Base-by-base conservation (phyloP, 116 monocot species). In the Cymodocea nodosa region DNA sequence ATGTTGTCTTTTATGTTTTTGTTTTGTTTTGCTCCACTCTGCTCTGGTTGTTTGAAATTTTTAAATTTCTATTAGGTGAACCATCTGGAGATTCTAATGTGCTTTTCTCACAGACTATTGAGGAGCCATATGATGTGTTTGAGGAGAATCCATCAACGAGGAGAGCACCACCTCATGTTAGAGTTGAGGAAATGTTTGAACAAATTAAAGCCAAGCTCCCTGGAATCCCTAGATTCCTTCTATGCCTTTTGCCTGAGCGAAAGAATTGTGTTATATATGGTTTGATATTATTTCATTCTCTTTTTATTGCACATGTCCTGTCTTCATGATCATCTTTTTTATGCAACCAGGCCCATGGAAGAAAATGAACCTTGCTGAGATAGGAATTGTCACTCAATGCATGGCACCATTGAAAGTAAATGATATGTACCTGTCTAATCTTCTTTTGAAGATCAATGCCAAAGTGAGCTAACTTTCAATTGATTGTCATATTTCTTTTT, bases 361-460 rank as follows among this genome's bases (percentile, higher is more conserved):
- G 70, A 58, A 78, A 0, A 90, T 78, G 61, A 91, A 87, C 37
- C 87, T 97, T 16, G 36, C 87, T 19, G 91, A 90, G 6, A 81
- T 88, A 77, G 97, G 97, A 24, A 88, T 97, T 44, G 80, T 85
- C 10, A 90, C 90, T 4, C 97, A 97, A 22, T 97, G 97, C 64
- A 83, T 97, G 35, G 83, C 82, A 0, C 97, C 97, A 10, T 68
- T 56, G 0, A 85, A 73, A 80, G 84, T 97, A 8, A 97, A 84
- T 78, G 97, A 97, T 35, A 91, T 91, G 59, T 97, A 97, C 66
- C 35, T 97, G 0, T 87, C 91, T 13, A 97, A 97, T 75, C 73
- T 97, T 52, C 77, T 78, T 5, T 59, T 99, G 15, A 99, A 99
- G 71, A 92, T 99, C 50, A 99, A 99, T 77, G 89, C 89, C 0